Evolutionary conservation across 2,329 filamentous ascomycete genomes (phyloP), one percentile per base, ranked within the genome.

Genomic region (Stachybotrys chartarum): DNA sequence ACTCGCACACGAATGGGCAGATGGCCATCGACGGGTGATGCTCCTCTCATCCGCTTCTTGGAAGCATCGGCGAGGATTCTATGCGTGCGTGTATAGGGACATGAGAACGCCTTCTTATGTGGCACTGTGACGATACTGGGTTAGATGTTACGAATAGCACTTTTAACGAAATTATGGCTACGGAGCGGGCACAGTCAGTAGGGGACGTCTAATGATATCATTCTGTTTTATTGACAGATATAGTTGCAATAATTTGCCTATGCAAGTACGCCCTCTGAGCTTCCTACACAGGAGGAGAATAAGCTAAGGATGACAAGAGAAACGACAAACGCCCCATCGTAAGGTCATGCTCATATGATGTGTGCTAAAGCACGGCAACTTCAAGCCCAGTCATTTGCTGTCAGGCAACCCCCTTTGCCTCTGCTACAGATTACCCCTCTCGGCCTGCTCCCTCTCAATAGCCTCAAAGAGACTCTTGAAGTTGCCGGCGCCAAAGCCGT

Each of bases 401-500:
- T 6, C 5, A 12, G 31, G 14, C 16, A 30, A 49, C 31, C 42
- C 51, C 44, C 14, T 51, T 42, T 54, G 18, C n/a, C 11, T 30
- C 45, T 5, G 48, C 72, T 72, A 90, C 72, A 96, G 70, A 68
- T 96, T 97, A 1, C 93, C 92, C 55, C 92, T 79, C 70, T 88
- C 78, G 50, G 85, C 91, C 78, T 97, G 93, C 72, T 97, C 92
- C 52, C 92, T 78, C 80, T 97, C 93, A 70, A 97, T 95, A 3
- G 93, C 92, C 78, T 97, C 92, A 66, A 97, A 97, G 64, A 97
- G 67, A 58, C 87, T 91, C 83, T 91, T 96, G 77, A 97, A 97
- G 72, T 97, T 97, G 1, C 93, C 93, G 0, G 92, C 93, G 5
- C 93, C 92, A 64, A 97, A 97, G 0, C 93, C 93, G 35, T 88